phyloP scores from a whole-genome alignment of 305 asterid species.

The Fraxinus greggii region DNA sequence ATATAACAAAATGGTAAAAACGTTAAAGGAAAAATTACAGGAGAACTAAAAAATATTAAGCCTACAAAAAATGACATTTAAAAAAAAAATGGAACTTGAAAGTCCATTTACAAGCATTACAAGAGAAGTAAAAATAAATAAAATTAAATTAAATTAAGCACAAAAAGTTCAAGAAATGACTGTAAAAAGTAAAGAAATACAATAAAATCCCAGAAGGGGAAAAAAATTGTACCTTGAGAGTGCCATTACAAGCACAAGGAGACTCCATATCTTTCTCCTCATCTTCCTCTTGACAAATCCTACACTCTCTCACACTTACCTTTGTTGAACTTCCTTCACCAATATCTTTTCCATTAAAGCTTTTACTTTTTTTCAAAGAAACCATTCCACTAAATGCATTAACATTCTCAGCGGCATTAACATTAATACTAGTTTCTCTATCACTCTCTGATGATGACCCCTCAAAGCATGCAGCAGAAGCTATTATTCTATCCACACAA shows the following conservation, averaged over 20 bases:
- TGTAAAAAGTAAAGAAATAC: neutral
- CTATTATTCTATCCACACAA: conserved; percentile 59
- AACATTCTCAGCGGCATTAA: neutral
- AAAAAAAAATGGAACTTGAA: neutral
- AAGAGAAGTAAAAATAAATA: neutral
- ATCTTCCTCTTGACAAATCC: conserved; percentile 83
- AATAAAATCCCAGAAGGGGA: neutral
- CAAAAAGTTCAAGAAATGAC: neutral
- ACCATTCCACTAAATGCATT: conserved; percentile 14
- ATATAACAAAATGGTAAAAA: neutral
- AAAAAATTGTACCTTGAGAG: conserved; percentile 55
- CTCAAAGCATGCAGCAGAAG: conserved; percentile 40
- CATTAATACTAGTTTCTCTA: neutral
- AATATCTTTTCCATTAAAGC: conserved; percentile 1
- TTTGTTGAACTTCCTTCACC: conserved; percentile 37
- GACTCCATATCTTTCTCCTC: conserved; percentile 67
- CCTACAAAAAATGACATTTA: neutral
- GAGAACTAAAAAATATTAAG: neutral
- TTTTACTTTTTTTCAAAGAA: neutral
- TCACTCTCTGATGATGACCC: conserved; percentile 24
- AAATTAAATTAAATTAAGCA: neutral
- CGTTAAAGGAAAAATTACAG: neutral
- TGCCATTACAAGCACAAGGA: conserved; percentile 87
- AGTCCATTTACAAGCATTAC: neutral
- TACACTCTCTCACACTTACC: conserved; percentile 56